Base-by-base conservation (phyloP, 2,329 filamentous ascomycete species). In the Geosmithia putterillii region DNA sequence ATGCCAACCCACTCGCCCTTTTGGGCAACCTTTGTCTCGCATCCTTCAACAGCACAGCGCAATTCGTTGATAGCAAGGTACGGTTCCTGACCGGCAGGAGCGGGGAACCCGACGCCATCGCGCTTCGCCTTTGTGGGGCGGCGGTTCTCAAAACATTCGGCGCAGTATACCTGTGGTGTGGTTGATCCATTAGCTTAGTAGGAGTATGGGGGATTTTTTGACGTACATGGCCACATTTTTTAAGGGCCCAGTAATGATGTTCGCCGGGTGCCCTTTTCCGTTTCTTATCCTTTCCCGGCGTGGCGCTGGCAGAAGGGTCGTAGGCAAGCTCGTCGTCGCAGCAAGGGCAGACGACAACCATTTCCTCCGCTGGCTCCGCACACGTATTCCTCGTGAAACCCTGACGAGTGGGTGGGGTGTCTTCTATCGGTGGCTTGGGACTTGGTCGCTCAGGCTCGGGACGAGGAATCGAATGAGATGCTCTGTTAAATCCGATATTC, bases 221-320 rank as follows among this genome's bases (percentile, higher is more conserved):
- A 59, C 71, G 56, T 73, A 96, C 92, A 66, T 98, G 92, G 50
- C 92, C 92, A 59, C 92, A 98, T 42, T 74, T 74, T 62, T 89
- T 95, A 32, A 92, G 73, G 1, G 92, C 83, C 88, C 89, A 96
- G 48, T 96, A 90, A 54, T 95, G 84, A 56, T 86, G 81, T 61
- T 94, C 88, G 19, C 70, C 73, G 7, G 67, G 62, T 18, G 70
- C 65, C 28, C 58, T 52, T 53, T 73, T 79, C 40, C 42, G 64
- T 35, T 64, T 71, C 48, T 53, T 62, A 0, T 50, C 45, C 10
- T 40, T 21, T 3, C 47, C 46, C 14, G 50, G 47, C n/a, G 50
- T 42, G 28, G 48, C 51, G 8, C 17, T 38, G 17, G 45, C 36
- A 5, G 48, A 52, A 0, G 78, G 78, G 14, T 88, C 84, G 42